Evolutionary conservation across 345 rosid genomes (phyloP), one percentile per base, ranked within the genome.

Genomic region (Hypericum perforatum): DNA sequence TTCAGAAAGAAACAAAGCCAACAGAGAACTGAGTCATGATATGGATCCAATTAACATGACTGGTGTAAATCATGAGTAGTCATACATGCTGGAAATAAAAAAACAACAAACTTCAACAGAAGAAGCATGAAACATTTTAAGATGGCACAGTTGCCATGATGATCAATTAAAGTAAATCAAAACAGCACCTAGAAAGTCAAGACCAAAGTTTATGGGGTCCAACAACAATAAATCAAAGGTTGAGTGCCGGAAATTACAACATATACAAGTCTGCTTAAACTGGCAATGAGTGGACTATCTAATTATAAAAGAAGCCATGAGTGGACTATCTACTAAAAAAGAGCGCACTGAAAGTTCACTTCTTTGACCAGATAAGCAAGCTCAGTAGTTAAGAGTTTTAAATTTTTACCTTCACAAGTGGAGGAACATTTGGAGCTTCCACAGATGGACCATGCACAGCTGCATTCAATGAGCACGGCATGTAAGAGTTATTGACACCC

Each of bases 381-480:
- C 13, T 22, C 29, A 39, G 41, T 11, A 22, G 37, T 41, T 39
- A 13, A 39, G 36, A 60, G 52, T 16, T 37, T 11, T 54, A 42
- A 9, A n/a, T 2, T 43, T 51, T 69, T 71, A 82, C 89, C 80
- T 67, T 58, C 15, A 55, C 52, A 15, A 38, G 37, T 14, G 52
- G 29, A 9, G 54, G 58, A 65, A 50, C 58, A 43, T 45, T 45
- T 16, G 67, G 60, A 55, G 47, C 52, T 55, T 57, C 69, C 57
- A 57, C 50, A 7, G 55, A 53, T 39, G 64, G 49, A 37, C 62
- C 59, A 66, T 61, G 54, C 40, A 37, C 46, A 43, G 58, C 37
- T 38, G 38, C 64, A 47, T 54, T 65, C 49, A 15, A 59, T 39
- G 12, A 55, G 50, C 57, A 54, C 12, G 60, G 44, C 39, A 42